A percentile compares a stretch with the other conserved stretches of the same genome.
phyloP scores from a whole-genome alignment of 2,329 filamentous ascomycete species.

The Aspergillus alliaceus region DNA sequence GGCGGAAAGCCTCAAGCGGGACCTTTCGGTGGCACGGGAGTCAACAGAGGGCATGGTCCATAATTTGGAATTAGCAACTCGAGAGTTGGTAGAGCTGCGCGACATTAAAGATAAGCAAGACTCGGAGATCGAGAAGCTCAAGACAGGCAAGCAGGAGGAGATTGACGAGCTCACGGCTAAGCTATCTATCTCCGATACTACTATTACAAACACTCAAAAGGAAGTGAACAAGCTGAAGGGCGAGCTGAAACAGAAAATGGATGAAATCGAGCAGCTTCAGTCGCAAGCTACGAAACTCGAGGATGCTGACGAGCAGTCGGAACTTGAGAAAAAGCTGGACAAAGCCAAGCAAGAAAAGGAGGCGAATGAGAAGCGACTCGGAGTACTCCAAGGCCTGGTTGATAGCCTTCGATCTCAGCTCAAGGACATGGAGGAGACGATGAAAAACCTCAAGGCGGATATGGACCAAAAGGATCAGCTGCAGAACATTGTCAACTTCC shows the following conservation, averaged over 20 bases:
- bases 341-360: slow-evolving; percentile 37
- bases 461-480: slow-evolving; percentile 38
- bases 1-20: slow-evolving; percentile 66
- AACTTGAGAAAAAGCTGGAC: slow-evolving; percentile 33
- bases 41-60: slow-evolving; percentile 65
- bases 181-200: slow-evolving; percentile 31
- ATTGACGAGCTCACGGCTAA: slow-evolving; percentile 43
- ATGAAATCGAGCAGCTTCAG: slow-evolving; percentile 39
- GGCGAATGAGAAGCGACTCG: slow-evolving; percentile 52
- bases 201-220: slow-evolving; percentile 28
- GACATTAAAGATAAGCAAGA: slow-evolving; percentile 54
- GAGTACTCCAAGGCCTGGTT: slow-evolving; percentile 57
- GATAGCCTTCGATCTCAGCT: slow-evolving; percentile 55
- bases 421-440: slow-evolving; percentile 53
- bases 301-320: slow-evolving; percentile 20
- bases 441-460: slow-evolving; percentile 47
- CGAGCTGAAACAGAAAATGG: slow-evolving; percentile 42
- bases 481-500: slow-evolving; percentile 39
- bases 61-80: slow-evolving; percentile 66
- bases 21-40: slow-evolving; percentile 71
- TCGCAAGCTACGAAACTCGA: slow-evolving; percentile 25
- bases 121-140: slow-evolving; percentile 46
- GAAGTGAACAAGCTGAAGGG: slow-evolving; percentile 36
- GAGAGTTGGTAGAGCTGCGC: slow-evolving; percentile 59
- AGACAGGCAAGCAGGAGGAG: slow-evolving; percentile 42